Evolutionary conservation across 2,329 filamentous ascomycete genomes (phyloP).

Genomic region (Bimuria novae-zelandiae): DNA sequence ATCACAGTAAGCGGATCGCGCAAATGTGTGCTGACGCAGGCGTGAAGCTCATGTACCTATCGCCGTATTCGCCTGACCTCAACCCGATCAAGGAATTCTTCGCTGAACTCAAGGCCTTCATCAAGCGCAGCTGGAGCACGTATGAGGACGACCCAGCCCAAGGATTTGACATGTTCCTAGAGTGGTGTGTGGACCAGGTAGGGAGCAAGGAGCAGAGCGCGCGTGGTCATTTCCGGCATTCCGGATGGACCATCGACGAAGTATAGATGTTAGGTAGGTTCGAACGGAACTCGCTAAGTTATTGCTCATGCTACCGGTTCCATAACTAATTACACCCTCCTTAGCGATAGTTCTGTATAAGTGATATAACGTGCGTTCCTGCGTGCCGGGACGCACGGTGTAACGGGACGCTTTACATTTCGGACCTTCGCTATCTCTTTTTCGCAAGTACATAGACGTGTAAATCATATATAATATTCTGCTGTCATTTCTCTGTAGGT

Average conservation of each 20-base stretch:
- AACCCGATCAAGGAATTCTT: conserved; percentile 48
- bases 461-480: not conserved
- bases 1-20: conserved; percentile 35
- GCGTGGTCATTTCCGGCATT: no score
- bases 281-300: no score
- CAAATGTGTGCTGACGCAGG: conserved; percentile 37
- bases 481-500: not conserved
- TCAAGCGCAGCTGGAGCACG: conserved; percentile 33
- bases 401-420: no score
- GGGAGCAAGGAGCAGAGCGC: no score
- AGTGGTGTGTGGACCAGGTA: conserved; percentile 34
- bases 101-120: conserved; percentile 42
- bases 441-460: not conserved
- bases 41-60: conserved; percentile 41
- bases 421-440: not conserved
- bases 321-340: no score
- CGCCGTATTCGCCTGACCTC: conserved; percentile 45
- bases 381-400: no score
- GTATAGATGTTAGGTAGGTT: no score
- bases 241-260: no score
- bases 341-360: no score
- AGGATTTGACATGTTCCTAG: conserved; percentile 30
- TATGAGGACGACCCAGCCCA: conserved; percentile 14
- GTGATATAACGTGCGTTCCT: no score
- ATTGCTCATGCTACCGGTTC: no score